A percentile compares a stretch with the other conserved stretches of the same genome.
Evolutionary conservation across 78 protist genomes (phyloP).

Genomic region (Guillardia theta): DNA sequence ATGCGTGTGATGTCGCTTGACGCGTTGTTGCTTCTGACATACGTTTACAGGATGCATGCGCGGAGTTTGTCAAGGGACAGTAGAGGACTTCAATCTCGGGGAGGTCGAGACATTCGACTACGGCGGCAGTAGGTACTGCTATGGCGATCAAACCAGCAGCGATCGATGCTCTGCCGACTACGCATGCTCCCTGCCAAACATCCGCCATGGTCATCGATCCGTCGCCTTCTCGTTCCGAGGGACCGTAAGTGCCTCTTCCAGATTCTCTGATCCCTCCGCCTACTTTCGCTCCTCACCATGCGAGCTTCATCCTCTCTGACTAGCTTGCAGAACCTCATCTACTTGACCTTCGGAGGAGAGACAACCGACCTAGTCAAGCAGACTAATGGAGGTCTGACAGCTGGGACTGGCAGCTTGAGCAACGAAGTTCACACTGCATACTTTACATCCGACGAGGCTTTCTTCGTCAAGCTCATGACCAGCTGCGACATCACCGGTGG

Average conservation of each 20-base stretch:
- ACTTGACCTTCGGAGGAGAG: not conserved
- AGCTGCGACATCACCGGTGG: no score
- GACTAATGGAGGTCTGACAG: no score
- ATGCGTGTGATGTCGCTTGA: no score
- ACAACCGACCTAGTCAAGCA: not conserved
- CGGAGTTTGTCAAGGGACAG: not conserved
- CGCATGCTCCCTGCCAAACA: not conserved
- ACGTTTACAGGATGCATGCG: not conserved
- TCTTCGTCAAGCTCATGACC: not conserved
- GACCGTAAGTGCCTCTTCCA: not conserved
- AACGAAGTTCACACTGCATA: not conserved
- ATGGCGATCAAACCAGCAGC: not conserved
- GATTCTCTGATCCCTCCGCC: no score
- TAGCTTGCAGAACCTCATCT: no score
- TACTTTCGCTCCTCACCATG: no score
- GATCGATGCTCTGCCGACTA: not conserved
- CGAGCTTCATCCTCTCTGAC: no score
- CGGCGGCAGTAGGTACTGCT: no score
- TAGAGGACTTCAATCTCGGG: no score
- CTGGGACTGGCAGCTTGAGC: no score
- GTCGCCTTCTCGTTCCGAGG: not conserved
- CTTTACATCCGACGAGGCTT: not conserved
- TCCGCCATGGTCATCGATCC: not conserved
- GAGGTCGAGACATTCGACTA: no score
- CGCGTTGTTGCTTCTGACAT: no score